phyloP scores from a whole-genome alignment of 2,329 filamentous ascomycete species.

The Fusarium napiforme region DNA sequence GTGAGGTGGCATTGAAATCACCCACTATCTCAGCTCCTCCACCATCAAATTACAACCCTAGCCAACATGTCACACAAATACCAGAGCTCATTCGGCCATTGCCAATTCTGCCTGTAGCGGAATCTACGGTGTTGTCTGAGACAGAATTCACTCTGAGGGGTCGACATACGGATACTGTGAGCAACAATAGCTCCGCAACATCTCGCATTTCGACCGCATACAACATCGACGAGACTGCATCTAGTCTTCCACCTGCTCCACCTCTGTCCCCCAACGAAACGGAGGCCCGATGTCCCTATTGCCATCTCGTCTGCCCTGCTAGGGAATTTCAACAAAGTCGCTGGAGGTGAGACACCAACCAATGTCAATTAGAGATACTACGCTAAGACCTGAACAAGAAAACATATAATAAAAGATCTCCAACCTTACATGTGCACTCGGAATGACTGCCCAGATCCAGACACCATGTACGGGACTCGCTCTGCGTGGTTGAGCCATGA shows the following conservation, averaged over 20 bases:
- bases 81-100: no score
- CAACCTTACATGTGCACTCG: not conserved
- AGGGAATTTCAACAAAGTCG: not conserved
- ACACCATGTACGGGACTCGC: not conserved
- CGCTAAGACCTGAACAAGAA: no score
- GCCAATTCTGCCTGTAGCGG: not conserved
- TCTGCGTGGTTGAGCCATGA: not conserved
- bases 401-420: not conserved
- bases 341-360: no score
- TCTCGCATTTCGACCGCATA: not conserved
- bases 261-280: not conserved
- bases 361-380: no score
- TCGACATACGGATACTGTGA: not conserved
- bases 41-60: no score
- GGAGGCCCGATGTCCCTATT: not conserved
- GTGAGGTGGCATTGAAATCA: no score
- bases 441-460: not conserved
- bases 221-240: not conserved
- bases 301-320: not conserved
- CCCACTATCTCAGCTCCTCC: no score
- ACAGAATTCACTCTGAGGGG: not conserved
- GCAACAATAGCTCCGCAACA: not conserved
- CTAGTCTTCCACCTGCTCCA: not conserved
- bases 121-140: not conserved
- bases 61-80: no score